phyloP scores from a whole-genome alignment of 345 rosid genomes.

The Linum trigynum region DNA sequence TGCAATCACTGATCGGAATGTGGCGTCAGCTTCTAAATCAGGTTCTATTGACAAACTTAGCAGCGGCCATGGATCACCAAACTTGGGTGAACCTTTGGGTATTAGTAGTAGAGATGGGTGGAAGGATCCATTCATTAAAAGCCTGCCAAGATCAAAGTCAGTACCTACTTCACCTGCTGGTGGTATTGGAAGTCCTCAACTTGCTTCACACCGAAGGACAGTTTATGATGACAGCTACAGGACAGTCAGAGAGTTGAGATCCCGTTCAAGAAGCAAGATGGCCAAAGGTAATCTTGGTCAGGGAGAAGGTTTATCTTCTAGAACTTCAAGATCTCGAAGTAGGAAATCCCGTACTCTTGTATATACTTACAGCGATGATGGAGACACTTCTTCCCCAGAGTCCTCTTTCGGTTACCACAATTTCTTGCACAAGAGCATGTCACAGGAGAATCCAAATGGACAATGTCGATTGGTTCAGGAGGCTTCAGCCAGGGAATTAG shows the following conservation, averaged over 20 bases:
- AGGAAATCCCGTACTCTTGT: constrained; percentile 30
- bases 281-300: constrained; percentile 31
- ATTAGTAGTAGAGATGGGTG: constrained; percentile 97
- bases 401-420: constrained; percentile 21
- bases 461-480: constrained; percentile 33
- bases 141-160: constrained; percentile 59
- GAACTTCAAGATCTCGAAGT: constrained; percentile 31
- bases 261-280: constrained; percentile 38
- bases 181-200: constrained; percentile 32
- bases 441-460: constrained; percentile 21
- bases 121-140: constrained; percentile 49
- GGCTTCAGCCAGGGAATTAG: constrained; percentile 22
- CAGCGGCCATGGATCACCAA: constrained; percentile 19
- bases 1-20: constrained; percentile 51
- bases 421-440: constrained; percentile 17
- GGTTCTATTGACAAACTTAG: constrained; percentile 25
- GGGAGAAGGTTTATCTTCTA: constrained; percentile 32
- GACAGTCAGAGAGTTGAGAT: constrained; percentile 36
- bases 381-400: constrained; percentile 36
- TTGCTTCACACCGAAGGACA: constrained; percentile 30
- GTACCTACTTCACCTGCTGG: constrained; percentile 47
- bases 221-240: constrained; percentile 32
- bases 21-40: constrained; percentile 31
- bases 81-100: constrained; percentile 55
- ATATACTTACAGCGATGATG: constrained; percentile 15